Evolutionary conservation across 495 filamentous ascomycete species (phyloP).

Genomic region (Hapsidospora chrysogenum): DNA sequence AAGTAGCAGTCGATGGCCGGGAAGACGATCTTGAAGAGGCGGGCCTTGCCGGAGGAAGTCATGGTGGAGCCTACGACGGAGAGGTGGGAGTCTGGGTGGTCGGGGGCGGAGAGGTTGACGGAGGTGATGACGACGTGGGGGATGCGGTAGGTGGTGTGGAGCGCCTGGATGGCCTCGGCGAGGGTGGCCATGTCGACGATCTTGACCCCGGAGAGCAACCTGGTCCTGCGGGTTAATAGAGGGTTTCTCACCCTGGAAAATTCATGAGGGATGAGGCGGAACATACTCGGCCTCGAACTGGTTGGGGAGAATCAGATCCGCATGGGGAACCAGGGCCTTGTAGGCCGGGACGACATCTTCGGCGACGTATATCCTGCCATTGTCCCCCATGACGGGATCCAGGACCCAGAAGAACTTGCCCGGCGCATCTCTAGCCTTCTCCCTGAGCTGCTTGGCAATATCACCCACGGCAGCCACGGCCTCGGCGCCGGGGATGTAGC

Average conservation of each 20-base stretch:
- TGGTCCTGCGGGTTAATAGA: too few species aligned
- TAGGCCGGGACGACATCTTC: constrained; percentile 87
- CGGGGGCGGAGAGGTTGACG: constrained; percentile 30
- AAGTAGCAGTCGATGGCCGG: constrained; percentile 85
- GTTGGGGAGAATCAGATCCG: constrained; percentile 87
- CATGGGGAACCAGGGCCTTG: constrained; percentile 55
- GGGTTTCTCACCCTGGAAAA: too few species aligned
- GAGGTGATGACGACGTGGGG: constrained; percentile 93
- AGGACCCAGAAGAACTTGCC: constrained; percentile 94
- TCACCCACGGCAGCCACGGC: constrained; percentile 68
- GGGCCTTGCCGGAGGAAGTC: constrained; percentile 42
- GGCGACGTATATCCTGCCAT: constrained; percentile 76
- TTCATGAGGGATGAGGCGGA: not conserved
- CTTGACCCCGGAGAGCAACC: constrained; percentile 64
- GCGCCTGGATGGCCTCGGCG: constrained; percentile 49
- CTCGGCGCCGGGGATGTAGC: constrained; percentile 75
- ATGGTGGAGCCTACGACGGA: constrained; percentile 67
- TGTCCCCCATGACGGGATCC: constrained; percentile 96
- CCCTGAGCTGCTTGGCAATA: constrained; percentile 66
- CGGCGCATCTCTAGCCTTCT: constrained; percentile 39
- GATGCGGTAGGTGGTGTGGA: constrained; percentile 61
- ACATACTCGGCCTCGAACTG: constrained; percentile 92
- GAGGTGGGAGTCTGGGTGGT: constrained; percentile 33
- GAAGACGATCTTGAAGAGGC: constrained; percentile 69
- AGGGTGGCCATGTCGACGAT: constrained; percentile 63